Conservation (phyloP, 495 filamentous ascomycete species). For the Penicillium herquei region DNA sequence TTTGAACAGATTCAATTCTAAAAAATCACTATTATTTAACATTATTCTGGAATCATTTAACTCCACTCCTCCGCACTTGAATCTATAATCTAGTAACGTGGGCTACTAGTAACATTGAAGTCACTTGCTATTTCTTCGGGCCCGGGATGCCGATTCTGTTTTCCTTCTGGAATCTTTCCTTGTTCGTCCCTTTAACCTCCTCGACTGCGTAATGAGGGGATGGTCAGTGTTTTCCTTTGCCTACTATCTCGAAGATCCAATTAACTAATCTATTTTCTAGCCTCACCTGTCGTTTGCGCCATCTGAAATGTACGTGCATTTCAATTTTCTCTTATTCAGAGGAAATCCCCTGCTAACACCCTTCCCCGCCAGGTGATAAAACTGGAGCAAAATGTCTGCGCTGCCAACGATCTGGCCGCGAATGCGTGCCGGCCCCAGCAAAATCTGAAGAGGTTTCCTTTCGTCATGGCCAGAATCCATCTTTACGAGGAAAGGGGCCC, state of each 20-base stretch:
- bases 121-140: constrained; percentile 10
- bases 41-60: too few relatives aligned
- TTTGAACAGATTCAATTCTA: too few relatives aligned
- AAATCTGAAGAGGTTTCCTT: constrained; percentile 45
- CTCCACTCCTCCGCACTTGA: too few relatives aligned
- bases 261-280: constrained; percentile 19
- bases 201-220: constrained; percentile 44
- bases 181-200: constrained; percentile 12
- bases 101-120: too few relatives aligned
- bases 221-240: constrained; percentile 30
- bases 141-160: constrained; percentile 22
- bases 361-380: constrained; percentile 36
- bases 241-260: background rate
- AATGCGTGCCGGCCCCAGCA: constrained; percentile 40
- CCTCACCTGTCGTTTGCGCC: constrained; percentile 47
- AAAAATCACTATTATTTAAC: too few relatives aligned
- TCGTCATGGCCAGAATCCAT: constrained; percentile 45
- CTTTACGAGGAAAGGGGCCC: constrained; percentile 37
- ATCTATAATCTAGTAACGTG: too few relatives aligned
- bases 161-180: constrained; percentile 26
- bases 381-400: constrained; percentile 40
- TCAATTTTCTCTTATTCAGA: background rate
- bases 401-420: constrained; percentile 43
- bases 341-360: background rate
- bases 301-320: constrained; percentile 41